Conservation (phyloP, 179 eudicot genomes). For the Spinacia oleracea region DNA sequence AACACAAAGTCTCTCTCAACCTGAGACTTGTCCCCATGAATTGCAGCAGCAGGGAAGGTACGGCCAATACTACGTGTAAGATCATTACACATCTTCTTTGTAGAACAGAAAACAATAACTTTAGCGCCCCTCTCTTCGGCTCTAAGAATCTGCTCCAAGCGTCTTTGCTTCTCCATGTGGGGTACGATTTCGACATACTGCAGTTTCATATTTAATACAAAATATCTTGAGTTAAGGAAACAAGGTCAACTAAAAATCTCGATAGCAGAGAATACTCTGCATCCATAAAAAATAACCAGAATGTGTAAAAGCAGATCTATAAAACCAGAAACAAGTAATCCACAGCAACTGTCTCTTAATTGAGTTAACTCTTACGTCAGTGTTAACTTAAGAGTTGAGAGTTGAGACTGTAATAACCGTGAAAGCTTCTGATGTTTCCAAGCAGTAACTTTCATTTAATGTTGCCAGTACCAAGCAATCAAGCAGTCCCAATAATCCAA, state of each 20-base stretch:
- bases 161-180: conserved; percentile 80
- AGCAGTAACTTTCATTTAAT: not conserved
- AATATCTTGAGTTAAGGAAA: conserved; percentile 4
- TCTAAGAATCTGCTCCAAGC: conserved; percentile 88
- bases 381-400: not conserved
- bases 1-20: conserved; percentile 84
- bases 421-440: not conserved
- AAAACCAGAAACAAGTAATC: not conserved
- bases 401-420: not conserved
- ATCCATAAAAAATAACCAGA: not conserved
- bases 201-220: not conserved
- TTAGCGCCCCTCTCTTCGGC: conserved; percentile 89
- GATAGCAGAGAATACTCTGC: too few relatives aligned
- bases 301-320: not conserved
- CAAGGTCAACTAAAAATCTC: not conserved
- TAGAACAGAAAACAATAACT: conserved; percentile 81
- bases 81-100: conserved; percentile 84
- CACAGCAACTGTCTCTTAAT: not conserved
- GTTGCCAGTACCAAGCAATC: too few relatives aligned
- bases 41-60: conserved; percentile 83
- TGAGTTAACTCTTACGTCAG: not conserved
- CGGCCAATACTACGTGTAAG: conserved; percentile 84
- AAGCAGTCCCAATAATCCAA: not conserved
- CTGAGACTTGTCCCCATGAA: conserved; percentile 97
- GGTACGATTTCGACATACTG: conserved; percentile 92